Evolutionary conservation across 352 stramenopile genomes (phyloP), one percentile per base, ranked within the genome.

Genomic region (Phytophthora citrophthora): DNA sequence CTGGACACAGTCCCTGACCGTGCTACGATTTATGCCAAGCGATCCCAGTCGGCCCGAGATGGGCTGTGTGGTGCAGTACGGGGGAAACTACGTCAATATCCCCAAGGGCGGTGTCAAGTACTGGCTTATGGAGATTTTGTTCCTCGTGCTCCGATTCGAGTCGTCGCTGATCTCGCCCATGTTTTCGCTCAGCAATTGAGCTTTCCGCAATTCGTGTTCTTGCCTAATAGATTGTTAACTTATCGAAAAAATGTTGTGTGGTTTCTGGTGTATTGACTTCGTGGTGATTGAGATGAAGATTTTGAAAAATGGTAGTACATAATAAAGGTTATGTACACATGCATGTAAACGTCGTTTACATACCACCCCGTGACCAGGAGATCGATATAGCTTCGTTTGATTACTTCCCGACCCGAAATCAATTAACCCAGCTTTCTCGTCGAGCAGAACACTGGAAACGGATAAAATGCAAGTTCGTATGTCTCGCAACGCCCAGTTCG

Each of bases 121-220:
- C 54, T 86, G 77, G 77, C 71, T 86, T 65, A 86, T 86, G 77
- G 77, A 86, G 48, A 66, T 81, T 50, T 52, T 83, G 26, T 86
- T 83, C 60, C 50, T 86, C 27, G 74, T 81, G 46, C 68, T 86
- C n/a, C 77, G 77, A 29, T 86, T 80, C 63, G 77, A 86, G 58
- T 79, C 68, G 38, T 61, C 68, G 10, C 68, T 86, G 43, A 79
- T 86, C 55, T 68, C 61, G 45, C 77, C 77, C 36, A 74, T 81
- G 52, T 82, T 85, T 57, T 70, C 72, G 29, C 59, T 84, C 8
- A 64, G 72, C 48, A 65, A 76, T 56, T 68, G 54, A 63, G 20
- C 32, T n/a, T 40, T 34, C 57, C 8, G 5, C 5, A 18, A 23
- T 61, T 16, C 36, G 15, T 61, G 49, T 40, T 56, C 32, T 63